A percentile compares a stretch with the other conserved stretches of the same genome.
These are phyloP conservation scores for Suillus variegatus DNA, from an alignment of 768 basidiomycete genomes.

Conservation along the genomic window DNA sequence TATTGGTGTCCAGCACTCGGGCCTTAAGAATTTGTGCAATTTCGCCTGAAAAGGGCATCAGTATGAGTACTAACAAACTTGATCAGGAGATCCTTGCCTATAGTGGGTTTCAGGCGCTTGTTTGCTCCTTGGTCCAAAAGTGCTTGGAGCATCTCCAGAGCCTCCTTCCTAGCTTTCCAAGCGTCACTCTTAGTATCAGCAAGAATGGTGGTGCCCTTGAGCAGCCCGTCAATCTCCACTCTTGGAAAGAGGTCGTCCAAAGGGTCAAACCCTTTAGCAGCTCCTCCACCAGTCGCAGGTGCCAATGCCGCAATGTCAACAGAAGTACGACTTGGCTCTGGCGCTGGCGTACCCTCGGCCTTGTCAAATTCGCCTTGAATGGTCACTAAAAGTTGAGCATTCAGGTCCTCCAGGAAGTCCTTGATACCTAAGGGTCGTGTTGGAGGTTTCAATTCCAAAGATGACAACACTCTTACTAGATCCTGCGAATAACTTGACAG, in stretches of 20 bases:
- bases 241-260: constrained; percentile 95
- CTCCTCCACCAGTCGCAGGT: constrained; percentile 43
- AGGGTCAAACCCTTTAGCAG: constrained; percentile 56
- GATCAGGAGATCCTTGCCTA: constrained; percentile 57
- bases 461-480: constrained; percentile 52
- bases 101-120: constrained; percentile 85
- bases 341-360: constrained; percentile 72
- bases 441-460: not conserved
- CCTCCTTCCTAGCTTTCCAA: constrained; percentile 98
- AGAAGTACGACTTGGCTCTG: constrained; percentile 77
- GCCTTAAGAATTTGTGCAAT: constrained; percentile 87
- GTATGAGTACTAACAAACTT: not conserved
- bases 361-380: constrained; percentile 94
- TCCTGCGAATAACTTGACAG: constrained; percentile 90
- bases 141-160: constrained; percentile 79
- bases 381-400: constrained; percentile 88
- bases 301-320: constrained; percentile 66
- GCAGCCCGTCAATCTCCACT: constrained; percentile 85
- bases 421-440: constrained; percentile 67
- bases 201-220: constrained; percentile 82
- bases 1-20: constrained; percentile 89
- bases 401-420: constrained; percentile 91
- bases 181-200: constrained; percentile 88
- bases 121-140: constrained; percentile 90
- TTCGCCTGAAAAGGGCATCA: constrained; percentile 58